Evolutionary conservation across 768 basidiomycete genomes (phyloP).

Genomic region (Tricholoma terreum): DNA sequence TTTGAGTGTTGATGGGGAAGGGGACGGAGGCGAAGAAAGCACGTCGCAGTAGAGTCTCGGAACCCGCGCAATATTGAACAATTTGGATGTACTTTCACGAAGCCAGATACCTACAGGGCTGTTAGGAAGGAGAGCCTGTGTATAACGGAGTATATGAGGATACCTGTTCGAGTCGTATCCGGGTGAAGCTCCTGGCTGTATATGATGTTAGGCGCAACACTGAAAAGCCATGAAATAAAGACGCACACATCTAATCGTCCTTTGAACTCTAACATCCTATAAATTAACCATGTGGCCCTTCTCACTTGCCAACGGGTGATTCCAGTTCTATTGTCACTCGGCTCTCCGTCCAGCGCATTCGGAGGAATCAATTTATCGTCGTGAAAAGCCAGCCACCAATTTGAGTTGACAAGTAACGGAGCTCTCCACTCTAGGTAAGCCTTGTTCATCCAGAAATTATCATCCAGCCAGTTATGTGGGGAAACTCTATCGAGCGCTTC

Average conservation of each 20-base stretch:
- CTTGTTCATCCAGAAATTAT: constrained; percentile 87
- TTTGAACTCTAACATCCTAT: constrained; percentile 73
- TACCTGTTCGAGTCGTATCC: constrained; percentile 71
- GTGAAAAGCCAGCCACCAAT: constrained; percentile 91
- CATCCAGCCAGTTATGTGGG: constrained; percentile 91
- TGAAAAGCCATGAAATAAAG: neutral
- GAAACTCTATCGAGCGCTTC: constrained; percentile 78
- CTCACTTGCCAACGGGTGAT: constrained; percentile 83
- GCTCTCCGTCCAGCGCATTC: constrained; percentile 33
- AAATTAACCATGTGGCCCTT: constrained; percentile 77
- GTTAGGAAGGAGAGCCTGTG: neutral
- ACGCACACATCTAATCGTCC: constrained; percentile 55
- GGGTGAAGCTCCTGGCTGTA: constrained; percentile 66
- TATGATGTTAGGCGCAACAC: constrained; percentile 9
- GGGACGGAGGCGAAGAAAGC: constrained; percentile 47
- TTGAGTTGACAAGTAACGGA: constrained; percentile 85
- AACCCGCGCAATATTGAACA: constrained; percentile 79
- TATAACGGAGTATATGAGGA: neutral
- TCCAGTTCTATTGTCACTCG: constrained; percentile 36
- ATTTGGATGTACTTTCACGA: constrained; percentile 48
- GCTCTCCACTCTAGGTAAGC: constrained; percentile 87
- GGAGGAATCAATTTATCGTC: constrained; percentile 68
- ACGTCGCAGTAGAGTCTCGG: constrained; percentile 67
- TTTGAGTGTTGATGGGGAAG: constrained; percentile 48
- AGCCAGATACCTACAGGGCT: constrained; percentile 56